Evolutionary conservation across 129 eudicot genomes (phyloP).

Genomic region (Glebionis coronaria): DNA sequence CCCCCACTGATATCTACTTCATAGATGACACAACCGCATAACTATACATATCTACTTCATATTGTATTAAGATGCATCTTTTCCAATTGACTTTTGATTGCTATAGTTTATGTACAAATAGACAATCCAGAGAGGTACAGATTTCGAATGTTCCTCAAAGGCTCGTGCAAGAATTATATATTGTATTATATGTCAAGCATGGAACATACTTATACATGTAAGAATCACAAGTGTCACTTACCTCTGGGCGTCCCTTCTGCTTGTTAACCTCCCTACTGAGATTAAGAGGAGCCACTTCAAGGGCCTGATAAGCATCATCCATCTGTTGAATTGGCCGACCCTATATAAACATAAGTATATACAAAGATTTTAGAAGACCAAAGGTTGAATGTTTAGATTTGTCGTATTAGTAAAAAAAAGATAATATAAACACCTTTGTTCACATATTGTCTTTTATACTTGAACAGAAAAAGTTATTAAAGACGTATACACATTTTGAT

Average conservation of each 20-base stretch:
- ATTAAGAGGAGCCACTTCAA: slow-evolving; percentile 58
- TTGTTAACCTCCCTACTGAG: slow-evolving; percentile 55
- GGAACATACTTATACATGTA: slow-evolving; percentile 7
- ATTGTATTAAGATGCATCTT: too few species aligned
- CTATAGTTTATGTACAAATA: slow-evolving; percentile 65
- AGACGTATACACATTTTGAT: too few species aligned
- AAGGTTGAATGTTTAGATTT: too few species aligned
- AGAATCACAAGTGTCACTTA: slow-evolving; percentile 24
- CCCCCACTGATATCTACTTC: too few species aligned
- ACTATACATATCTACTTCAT: slow-evolving; percentile 47
- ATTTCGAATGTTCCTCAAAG: slow-evolving; percentile 60
- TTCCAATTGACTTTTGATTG: too few species aligned
- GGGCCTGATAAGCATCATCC: slow-evolving; percentile 44
- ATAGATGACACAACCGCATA: slow-evolving; percentile 64
- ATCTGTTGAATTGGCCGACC: slow-evolving; percentile 29
- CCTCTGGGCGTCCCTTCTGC: slow-evolving; percentile 55
- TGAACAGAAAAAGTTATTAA: slow-evolving; percentile 30
- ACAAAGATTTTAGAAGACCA: slow-evolving; percentile 11
- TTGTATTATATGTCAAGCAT: slow-evolving; percentile 4
- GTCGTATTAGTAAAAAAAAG: not conserved
- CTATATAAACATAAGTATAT: slow-evolving; percentile 33
- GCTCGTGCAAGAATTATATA: slow-evolving; percentile 57
- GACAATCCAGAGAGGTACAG: slow-evolving; percentile 61
- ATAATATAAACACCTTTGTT: not conserved
- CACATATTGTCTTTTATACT: not conserved